Percentiles rank a stretch among this genome's conserved stretches.
These are phyloP conservation scores for Periconia macrospinosa DNA, from an alignment of 2,329 filamentous ascomycete species.

Conservation along the genomic window DNA sequence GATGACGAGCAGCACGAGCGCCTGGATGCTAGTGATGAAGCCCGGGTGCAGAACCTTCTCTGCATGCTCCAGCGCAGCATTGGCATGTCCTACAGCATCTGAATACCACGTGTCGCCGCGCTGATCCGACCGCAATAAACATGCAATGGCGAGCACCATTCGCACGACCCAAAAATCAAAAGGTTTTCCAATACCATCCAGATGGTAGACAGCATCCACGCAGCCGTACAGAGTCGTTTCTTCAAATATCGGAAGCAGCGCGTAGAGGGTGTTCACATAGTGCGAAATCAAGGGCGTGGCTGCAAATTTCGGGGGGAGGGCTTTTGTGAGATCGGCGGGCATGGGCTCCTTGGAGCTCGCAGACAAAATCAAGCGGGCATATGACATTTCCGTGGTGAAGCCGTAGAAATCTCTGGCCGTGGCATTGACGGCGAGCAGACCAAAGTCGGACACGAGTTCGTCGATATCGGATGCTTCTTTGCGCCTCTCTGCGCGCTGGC, in stretches of 20 bases:
- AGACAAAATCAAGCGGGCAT: conserved; percentile 84
- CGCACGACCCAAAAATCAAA: conserved; percentile 85
- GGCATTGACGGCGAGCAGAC: conserved; percentile 90
- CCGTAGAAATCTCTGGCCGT: conserved; percentile 93
- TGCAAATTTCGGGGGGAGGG: conserved; percentile 70
- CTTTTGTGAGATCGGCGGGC: conserved; percentile 60
- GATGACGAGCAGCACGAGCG: conserved; percentile 80
- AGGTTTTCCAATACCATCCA: conserved; percentile 62
- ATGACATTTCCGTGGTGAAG: conserved; percentile 85
- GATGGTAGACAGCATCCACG: conserved; percentile 79
- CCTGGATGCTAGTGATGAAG: conserved; percentile 82
- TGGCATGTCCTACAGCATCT: conserved; percentile 62
- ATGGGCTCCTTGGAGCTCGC: conserved; percentile 75
- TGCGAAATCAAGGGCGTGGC: conserved; percentile 74
- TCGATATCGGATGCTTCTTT: conserved; percentile 86
- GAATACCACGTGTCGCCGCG: conserved; percentile 66
- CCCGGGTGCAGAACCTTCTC: conserved; percentile 85
- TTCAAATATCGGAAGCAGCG: conserved; percentile 79
- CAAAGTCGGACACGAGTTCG: conserved; percentile 90
- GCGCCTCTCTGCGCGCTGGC: conserved; percentile 49
- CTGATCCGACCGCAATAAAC: conserved; percentile 69
- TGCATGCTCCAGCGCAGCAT: conserved; percentile 72
- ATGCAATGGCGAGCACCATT: conserved; percentile 85
- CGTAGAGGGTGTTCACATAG: conserved; percentile 81
- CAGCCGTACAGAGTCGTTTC: conserved; percentile 77